A percentile compares a stretch with the other conserved stretches of the same genome.
phyloP scores from a whole-genome alignment of 139 green algal genomes.

The Coelastrella sp. region DNA sequence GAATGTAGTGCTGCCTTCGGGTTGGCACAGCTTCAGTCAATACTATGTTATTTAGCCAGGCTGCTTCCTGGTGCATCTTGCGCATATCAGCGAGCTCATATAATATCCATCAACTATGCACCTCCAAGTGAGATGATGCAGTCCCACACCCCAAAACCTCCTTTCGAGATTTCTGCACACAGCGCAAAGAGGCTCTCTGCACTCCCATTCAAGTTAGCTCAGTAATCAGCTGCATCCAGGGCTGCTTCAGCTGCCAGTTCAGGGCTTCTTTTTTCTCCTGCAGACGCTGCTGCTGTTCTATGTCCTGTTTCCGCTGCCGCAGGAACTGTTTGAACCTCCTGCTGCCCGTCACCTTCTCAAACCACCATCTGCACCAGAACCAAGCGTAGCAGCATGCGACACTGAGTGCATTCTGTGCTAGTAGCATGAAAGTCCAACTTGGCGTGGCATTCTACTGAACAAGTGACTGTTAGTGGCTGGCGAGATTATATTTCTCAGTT shows the following conservation, averaged over 20 bases:
- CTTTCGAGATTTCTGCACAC: too few relatives aligned
- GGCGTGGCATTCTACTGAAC: background rate
- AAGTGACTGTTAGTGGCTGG: background rate
- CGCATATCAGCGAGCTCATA: too few relatives aligned
- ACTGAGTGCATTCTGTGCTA: too few relatives aligned
- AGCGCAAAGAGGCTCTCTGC: background rate
- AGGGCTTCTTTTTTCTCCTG: background rate
- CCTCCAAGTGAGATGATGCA: too few relatives aligned
- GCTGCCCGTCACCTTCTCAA: background rate
- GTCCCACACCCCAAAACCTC: too few relatives aligned
- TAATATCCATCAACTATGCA: too few relatives aligned
- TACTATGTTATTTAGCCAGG: too few relatives aligned
- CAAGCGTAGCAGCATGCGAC: too few relatives aligned
- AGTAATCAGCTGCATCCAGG: background rate
- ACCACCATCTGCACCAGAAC: background rate
- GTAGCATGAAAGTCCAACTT: too few relatives aligned
- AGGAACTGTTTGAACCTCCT: background rate
- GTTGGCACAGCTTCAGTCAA: too few relatives aligned
- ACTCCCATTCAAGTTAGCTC: background rate
- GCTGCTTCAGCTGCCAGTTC: background rate
- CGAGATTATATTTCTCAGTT: background rate
- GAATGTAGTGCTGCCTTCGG: too few relatives aligned
- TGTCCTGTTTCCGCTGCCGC: background rate
- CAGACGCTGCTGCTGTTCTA: background rate
- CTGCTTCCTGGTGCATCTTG: too few relatives aligned